Evolutionary conservation across 352 stramenopile genomes (phyloP), one percentile per base, ranked within the genome.

Genomic region (Phytophthora pisi): DNA sequence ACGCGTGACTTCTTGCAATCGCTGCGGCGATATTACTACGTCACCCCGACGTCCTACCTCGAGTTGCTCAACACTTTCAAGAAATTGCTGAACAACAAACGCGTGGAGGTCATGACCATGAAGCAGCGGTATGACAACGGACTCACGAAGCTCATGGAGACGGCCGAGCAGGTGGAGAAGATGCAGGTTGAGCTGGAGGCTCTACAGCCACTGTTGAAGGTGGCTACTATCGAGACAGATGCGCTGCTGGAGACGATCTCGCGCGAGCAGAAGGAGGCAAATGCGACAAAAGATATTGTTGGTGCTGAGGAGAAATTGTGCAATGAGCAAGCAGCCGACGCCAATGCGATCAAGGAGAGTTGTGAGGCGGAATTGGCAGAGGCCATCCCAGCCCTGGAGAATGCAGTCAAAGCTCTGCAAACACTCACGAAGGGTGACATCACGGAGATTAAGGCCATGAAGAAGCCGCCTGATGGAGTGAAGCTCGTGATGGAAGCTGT

Each of bases 391-490:
- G 93, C 91, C 4, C 73, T 98, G 5, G 92, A 97, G 60, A 93
- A 89, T 52, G 94, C 95, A 1, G 87, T 98, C 10, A 93, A 93
- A 59, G 96, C 95, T 0, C 73, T 98, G 16, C 89, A 97, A 58
- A 98, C 90, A 24, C 80, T 98, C n/a, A 97, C 84, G 4, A 98
- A 98, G 64, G 80, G 79, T 23, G 94, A 98, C 50, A 98, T 98
- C 70, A 96, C 90, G 0, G 96, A 98, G 73, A 95, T 98, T 49
- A 98, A 98, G 72, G 90, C 88, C n/a, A 98, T 98, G 93, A 98
- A 98, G 72, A 98, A 98, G 61, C 96, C 96, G 0, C 95, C 96
- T 18, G 84, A 96, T 51, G 96, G 89, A 4, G 96, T 99, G 10
- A 98, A 98, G 64, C 77, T 98, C 3, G 92, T 97, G 18, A 97